A percentile compares a stretch with the other conserved stretches of the same genome.
Conservation (phyloP, 2,329 filamentous ascomycete species). For the Pseudocercospora cruenta region DNA sequence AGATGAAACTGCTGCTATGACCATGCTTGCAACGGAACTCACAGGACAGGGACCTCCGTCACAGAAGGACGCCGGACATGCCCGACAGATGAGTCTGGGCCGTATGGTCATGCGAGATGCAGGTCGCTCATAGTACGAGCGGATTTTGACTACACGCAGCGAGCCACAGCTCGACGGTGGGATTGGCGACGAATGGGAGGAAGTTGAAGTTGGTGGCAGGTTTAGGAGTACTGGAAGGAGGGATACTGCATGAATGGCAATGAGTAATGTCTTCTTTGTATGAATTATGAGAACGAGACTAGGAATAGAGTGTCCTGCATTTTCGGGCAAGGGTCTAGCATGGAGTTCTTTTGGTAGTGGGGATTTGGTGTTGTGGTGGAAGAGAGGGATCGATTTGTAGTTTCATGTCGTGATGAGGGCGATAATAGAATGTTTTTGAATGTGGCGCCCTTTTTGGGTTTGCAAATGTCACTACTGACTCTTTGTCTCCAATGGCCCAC, state of each 20-base stretch:
- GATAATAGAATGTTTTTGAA: too few species aligned
- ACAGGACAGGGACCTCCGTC: neutral
- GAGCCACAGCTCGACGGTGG: neutral
- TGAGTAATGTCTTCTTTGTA: neutral
- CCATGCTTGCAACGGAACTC: neutral
- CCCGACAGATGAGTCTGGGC: conserved; percentile 9
- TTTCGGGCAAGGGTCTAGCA: neutral
- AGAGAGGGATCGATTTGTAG: neutral
- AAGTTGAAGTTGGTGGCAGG: neutral
- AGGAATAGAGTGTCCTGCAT: neutral
- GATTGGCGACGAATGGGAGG: neutral
- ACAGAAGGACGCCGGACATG: neutral
- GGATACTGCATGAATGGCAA: neutral
- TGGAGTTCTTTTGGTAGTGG: neutral
- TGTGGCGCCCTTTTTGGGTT: too few species aligned
- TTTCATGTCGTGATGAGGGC: neutral
- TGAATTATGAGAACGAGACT: neutral
- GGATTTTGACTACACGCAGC: neutral
- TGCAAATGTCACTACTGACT: too few species aligned
- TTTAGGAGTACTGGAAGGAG: neutral
- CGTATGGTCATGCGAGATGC: conserved; percentile 11
- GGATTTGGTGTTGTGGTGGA: neutral
- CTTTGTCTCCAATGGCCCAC: too few species aligned
- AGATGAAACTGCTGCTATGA: conserved; percentile 8
- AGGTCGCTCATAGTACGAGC: conserved; percentile 17